Evolutionary conservation across 805 yeast genomes (phyloP), one percentile per base, ranked within the genome.

Genomic region (Hyphopichia homilentoma): DNA sequence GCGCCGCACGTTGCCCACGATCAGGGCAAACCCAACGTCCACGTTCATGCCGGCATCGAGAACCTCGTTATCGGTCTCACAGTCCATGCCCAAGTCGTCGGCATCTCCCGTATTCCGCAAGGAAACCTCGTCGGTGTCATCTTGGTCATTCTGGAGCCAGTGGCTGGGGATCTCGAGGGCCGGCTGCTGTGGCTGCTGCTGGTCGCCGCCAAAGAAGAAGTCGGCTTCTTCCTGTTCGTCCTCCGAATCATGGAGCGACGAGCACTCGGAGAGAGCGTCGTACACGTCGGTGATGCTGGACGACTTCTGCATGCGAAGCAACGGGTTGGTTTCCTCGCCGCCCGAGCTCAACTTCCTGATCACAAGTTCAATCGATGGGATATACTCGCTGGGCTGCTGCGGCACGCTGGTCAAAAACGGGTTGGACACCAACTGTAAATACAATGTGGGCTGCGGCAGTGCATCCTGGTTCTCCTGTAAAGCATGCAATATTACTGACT

Each of bases 31-130:
- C n/a, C 61, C 67, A n/a, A 66, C 49, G 29, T 63, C 65, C 17
- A 66, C 68, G 29, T 59, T 44, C 70, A 66, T 65, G 2, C 68
- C 71, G 0, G 70, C 70, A 14, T 43, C 57, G 11, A 40, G 41
- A 9, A 29, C 36, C 7, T 27, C 40, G 3, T 34, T 49, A 12
- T 38, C 41, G 16, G 45, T 53, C 7, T 39, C 45, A 6, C 31
- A 47, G 19, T 39, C 43, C 16, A 34, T 36, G 5, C 49, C 66
- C 28, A 62, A 47, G 36, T 62, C 68, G 39, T 62, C 68, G 1
- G 70, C 72, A 37, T 52, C 47, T 5, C 71, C 71, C 6, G 33
- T 19, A 33, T 56, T 57, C 17, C 28, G 28, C 23, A 45, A 20
- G 7, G 33, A 20, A 7, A 29, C 36, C 21, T 37, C 35, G 21